Percentiles rank a stretch among this genome's conserved stretches.
These are phyloP conservation scores for Ganoderma lingzhi DNA, from an alignment of 1,284 basidiomycete species.

Conservation along the genomic window DNA sequence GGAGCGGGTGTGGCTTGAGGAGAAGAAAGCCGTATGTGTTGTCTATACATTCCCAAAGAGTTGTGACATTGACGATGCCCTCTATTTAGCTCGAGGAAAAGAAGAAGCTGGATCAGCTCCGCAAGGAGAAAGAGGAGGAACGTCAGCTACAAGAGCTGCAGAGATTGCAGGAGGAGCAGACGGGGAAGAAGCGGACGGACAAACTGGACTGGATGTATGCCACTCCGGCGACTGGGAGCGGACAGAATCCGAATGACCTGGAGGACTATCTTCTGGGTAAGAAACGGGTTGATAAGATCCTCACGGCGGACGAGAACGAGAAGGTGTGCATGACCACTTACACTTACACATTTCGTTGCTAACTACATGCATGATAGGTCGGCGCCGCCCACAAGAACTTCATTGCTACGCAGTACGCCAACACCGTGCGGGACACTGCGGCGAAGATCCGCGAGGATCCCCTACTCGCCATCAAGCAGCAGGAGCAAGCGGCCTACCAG, in stretches of 20 bases:
- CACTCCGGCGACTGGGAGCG: slow-evolving; percentile 88
- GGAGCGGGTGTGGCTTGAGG: slow-evolving; percentile 99
- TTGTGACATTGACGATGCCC: neutral
- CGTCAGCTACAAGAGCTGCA: slow-evolving; percentile 96
- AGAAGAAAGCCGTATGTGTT: slow-evolving; percentile 88
- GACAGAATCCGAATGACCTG: slow-evolving; percentile 87
- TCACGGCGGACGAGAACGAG: slow-evolving; percentile 89
- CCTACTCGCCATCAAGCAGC: slow-evolving; percentile 94
- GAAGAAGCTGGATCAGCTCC: slow-evolving; percentile 95
- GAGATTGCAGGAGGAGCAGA: slow-evolving; percentile 91
- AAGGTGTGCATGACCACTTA: slow-evolving; percentile 61
- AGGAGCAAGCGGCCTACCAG: slow-evolving; percentile 94
- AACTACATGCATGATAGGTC: slow-evolving; percentile 52
- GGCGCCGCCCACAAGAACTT: slow-evolving; percentile 90
- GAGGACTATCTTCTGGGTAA: slow-evolving; percentile 99
- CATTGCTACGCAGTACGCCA: slow-evolving; percentile 93
- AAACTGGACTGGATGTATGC: slow-evolving; percentile 99
- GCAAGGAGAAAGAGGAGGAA: slow-evolving; percentile 98
- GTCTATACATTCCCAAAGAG: neutral
- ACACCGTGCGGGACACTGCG: slow-evolving; percentile 88
- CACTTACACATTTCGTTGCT: neutral
- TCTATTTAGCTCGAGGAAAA: slow-evolving; percentile 87
- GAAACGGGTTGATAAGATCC: slow-evolving; percentile 96
- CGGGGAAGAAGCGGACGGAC: slow-evolving; percentile 93
- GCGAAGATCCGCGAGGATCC: slow-evolving; percentile 97